Conservation (phyloP, 2,329 filamentous ascomycete genomes). For the Fusarium euwallaceae region DNA sequence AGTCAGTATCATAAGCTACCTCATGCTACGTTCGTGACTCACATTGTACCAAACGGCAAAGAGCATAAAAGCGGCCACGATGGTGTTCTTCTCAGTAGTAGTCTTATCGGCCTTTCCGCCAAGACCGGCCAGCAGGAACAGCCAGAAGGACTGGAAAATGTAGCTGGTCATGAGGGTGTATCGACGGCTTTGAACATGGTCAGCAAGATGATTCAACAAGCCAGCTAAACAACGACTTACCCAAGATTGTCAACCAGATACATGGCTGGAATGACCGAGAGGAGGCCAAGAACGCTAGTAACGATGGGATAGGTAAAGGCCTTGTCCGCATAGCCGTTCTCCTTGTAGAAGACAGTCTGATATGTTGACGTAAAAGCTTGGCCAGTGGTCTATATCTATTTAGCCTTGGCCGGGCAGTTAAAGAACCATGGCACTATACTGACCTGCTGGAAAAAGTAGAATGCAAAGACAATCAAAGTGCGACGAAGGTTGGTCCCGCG, state of each 20-base stretch:
- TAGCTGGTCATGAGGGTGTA: constrained; percentile 6
- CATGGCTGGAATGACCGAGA: constrained; percentile 21
- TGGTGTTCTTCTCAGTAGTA: not conserved
- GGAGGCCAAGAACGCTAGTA: constrained; percentile 11
- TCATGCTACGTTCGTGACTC: not conserved
- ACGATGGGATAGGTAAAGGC: constrained; percentile 28
- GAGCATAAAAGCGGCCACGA: not conserved
- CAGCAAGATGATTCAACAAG: not conserved
- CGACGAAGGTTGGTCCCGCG: not conserved
- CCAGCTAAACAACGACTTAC: not conserved
- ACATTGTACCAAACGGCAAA: not conserved
- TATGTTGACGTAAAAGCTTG: constrained; percentile 40
- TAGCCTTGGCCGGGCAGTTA: not conserved
- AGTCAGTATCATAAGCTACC: not conserved
- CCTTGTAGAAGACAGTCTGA: constrained; percentile 40
- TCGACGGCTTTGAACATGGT: constrained; percentile 2
- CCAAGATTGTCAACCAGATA: constrained; percentile 23
- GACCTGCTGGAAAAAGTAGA: not conserved
- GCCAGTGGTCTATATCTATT: constrained; percentile 25
- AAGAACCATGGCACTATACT: not conserved
- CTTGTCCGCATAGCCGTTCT: constrained; percentile 23
- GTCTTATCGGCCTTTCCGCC: constrained; percentile 9
- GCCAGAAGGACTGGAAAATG: constrained; percentile 16
- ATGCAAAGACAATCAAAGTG: not conserved
- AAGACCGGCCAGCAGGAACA: constrained; percentile 10